These are phyloP conservation scores for Aureobasidium vineae DNA, from an alignment of 2,329 filamentous ascomycete genomes.

Conservation along the genomic window DNA sequence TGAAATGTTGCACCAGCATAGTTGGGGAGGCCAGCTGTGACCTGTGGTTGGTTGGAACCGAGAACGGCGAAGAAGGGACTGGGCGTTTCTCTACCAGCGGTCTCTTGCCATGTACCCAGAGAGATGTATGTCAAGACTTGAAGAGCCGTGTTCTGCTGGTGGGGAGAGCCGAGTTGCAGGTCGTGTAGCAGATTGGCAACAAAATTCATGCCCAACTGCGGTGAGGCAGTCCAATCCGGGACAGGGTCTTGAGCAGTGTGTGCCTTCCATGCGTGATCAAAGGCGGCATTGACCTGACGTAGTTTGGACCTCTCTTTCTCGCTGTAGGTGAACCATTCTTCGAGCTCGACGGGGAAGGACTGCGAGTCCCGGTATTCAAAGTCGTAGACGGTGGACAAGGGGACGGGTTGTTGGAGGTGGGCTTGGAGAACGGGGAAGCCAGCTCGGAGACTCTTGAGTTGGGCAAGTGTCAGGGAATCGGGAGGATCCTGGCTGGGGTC, in stretches of 20 bases:
- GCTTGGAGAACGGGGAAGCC: conserved; percentile 45
- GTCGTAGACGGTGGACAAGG: conserved; percentile 61
- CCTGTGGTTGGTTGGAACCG: conserved; percentile 9
- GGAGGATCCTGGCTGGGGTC: conserved; percentile 39
- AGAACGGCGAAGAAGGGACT: conserved; percentile 26
- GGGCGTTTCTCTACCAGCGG: conserved; percentile 40
- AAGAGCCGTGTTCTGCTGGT: conserved; percentile 40
- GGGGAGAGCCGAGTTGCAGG: conserved; percentile 37
- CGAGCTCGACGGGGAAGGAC: conserved; percentile 77
- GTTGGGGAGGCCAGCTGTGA: background rate
- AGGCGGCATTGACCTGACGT: conserved; percentile 70
- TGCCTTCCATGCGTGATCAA: conserved; percentile 68
- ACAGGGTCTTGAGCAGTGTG: conserved; percentile 41
- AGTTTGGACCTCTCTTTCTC: conserved; percentile 81
- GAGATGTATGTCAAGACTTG: conserved; percentile 49
- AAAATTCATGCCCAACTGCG: conserved; percentile 56
- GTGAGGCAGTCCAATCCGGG: conserved; percentile 65
- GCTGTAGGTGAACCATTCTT: conserved; percentile 97
- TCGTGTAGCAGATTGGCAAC: conserved; percentile 47
- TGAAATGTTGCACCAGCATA: conserved; percentile 24
- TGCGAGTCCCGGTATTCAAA: conserved; percentile 61
- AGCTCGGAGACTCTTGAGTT: conserved; percentile 47
- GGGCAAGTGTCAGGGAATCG: conserved; percentile 49
- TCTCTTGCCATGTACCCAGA: conserved; percentile 53
- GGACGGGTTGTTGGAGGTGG: conserved; percentile 30